Evolutionary conservation across 2,329 filamentous ascomycete genomes (phyloP).

Genomic region (Curvularia lunata): DNA sequence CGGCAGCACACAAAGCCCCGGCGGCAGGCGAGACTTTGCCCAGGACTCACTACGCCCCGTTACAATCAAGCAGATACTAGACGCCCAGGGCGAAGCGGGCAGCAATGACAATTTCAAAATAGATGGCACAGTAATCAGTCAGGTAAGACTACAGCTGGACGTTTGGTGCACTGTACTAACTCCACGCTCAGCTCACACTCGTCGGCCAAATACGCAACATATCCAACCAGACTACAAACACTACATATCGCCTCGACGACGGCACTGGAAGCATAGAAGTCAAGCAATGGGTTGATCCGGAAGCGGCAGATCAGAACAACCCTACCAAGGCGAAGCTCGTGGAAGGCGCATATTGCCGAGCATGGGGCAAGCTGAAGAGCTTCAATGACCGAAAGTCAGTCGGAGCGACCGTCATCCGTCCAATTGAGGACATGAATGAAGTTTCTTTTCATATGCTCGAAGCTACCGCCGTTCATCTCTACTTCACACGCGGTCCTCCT

Average conservation of each 20-base stretch:
- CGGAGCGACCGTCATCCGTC: conserved; percentile 78
- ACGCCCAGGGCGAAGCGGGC: conserved; percentile 67
- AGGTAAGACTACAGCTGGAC: conserved; percentile 48
- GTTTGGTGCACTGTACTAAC: conserved; percentile 15
- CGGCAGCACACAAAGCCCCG: conserved; percentile 55
- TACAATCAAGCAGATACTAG: conserved; percentile 92
- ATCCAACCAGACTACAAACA: conserved; percentile 84
- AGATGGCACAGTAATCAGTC: conserved; percentile 74
- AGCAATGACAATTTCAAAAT: conserved; percentile 74
- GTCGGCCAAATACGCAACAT: conserved; percentile 90
- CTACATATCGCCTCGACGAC: conserved; percentile 92
- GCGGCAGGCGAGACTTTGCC: conserved; percentile 60
- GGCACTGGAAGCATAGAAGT: conserved; percentile 92
- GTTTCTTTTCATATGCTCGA: conserved; percentile 91
- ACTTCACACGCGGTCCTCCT: conserved; percentile 75
- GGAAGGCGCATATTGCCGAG: conserved; percentile 80
- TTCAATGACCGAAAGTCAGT: conserved; percentile 86
- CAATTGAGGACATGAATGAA: conserved; percentile 86
- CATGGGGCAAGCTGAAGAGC: conserved; percentile 82
- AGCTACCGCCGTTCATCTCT: conserved; percentile 84
- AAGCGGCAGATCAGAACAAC: conserved; percentile 55
- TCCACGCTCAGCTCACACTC: conserved; percentile 71
- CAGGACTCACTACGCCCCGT: conserved; percentile 91
- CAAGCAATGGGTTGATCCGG: conserved; percentile 81
- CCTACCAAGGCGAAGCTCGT: conserved; percentile 63